A percentile compares a stretch with the other conserved stretches of the same genome.
phyloP scores from a whole-genome alignment of 371 early-diverging fungal genomes.

The Apophysomyces elegans region DNA sequence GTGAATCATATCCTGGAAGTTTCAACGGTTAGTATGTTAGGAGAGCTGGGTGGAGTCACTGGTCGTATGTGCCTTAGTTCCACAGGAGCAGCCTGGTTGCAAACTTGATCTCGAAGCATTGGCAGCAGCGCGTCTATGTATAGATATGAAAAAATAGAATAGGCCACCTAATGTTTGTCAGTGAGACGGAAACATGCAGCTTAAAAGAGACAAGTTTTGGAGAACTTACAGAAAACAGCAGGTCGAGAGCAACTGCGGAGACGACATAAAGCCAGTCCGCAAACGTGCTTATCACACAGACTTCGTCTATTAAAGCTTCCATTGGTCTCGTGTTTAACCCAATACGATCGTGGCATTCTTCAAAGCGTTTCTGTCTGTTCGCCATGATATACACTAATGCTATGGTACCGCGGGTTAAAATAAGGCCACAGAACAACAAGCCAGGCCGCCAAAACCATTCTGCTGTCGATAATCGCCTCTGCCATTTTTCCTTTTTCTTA shows the following conservation, averaged over 20 bases:
- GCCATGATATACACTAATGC: conserved; percentile 11
- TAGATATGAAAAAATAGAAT: neutral
- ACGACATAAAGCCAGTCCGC: neutral
- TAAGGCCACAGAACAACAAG: conserved; percentile 24
- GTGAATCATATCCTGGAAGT: neutral
- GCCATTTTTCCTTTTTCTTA: neutral
- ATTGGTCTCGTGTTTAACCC: neutral
- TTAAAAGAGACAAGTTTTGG: neutral
- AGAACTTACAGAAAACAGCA: neutral
- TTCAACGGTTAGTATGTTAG: neutral
- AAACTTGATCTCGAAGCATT: neutral
- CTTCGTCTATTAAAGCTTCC: neutral
- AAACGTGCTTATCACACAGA: neutral
- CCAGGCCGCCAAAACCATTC: conserved; percentile 34
- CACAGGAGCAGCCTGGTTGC: neutral
- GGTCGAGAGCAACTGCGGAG: neutral
- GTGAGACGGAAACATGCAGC: neutral
- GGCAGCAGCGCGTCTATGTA: neutral
- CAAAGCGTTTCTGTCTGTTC: conserved; percentile 5
- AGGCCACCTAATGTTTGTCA: neutral
- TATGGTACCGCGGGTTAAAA: conserved; percentile 15
- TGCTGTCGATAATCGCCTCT: conserved; percentile 28
- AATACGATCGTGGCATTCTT: conserved; percentile 6
- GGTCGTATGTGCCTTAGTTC: neutral
- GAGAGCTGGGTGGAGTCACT: neutral